A percentile compares a stretch with the other conserved stretches of the same genome.
These are phyloP conservation scores for Backusella psychrophila DNA, from an alignment of 192 early-diverging fungal genomes.

Conservation along the genomic window DNA sequence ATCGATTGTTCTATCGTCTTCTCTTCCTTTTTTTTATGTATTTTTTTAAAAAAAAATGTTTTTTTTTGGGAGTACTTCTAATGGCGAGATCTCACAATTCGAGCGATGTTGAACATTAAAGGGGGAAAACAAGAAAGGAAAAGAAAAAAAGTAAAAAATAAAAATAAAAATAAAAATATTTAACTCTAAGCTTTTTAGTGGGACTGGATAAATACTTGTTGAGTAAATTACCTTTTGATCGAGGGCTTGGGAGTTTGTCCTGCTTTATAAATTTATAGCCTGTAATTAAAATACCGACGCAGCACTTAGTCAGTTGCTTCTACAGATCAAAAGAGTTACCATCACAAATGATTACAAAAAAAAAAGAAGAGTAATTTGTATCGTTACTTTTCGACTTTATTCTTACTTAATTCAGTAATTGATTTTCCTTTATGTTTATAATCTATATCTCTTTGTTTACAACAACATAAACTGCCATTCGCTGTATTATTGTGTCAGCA, in stretches of 20 bases:
- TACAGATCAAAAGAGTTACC: neutral
- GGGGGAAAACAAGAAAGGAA: neutral
- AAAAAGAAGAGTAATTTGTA: neutral
- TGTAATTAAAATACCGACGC: neutral
- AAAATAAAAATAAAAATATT: neutral
- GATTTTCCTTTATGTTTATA: neutral
- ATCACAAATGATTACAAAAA: neutral
- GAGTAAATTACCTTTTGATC: neutral
- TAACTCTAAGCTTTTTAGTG: neutral
- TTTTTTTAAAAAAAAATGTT: neutral
- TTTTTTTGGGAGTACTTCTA: neutral
- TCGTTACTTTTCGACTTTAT: neutral
- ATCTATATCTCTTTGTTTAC: neutral
- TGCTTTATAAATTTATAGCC: neutral
- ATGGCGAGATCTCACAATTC: neutral
- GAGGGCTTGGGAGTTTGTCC: neutral
- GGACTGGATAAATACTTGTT: slow-evolving; percentile 2
- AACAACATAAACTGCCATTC: neutral
- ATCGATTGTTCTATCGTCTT: neutral
- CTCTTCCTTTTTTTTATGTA: neutral
- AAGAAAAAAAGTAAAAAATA: neutral
- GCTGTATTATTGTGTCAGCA: neutral
- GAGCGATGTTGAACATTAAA: neutral
- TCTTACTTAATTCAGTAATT: neutral
- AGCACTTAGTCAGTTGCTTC: neutral